Conservation (phyloP, 495 filamentous ascomycete genomes). For the Halenospora varia region DNA sequence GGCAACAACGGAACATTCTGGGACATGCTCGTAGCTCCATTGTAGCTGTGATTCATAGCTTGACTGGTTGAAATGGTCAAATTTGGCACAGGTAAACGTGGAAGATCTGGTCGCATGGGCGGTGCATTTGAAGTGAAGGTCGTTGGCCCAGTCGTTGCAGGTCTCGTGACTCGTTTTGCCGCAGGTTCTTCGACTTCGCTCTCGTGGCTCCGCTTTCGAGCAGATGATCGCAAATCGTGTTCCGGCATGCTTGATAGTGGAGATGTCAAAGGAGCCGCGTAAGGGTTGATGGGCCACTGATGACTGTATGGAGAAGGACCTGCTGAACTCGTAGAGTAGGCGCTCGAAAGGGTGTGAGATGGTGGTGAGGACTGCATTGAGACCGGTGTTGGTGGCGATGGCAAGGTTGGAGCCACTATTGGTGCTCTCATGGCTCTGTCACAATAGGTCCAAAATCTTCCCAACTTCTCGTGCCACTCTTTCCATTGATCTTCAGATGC, state of each 20-base stretch:
- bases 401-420: conserved; percentile 32
- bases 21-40: conserved; percentile 8
- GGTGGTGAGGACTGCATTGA: conserved; percentile 32
- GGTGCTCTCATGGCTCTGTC: conserved; percentile 48
- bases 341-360: conserved; percentile 22
- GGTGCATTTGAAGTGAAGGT: conserved; percentile 14
- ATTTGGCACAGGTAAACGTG: conserved; percentile 56
- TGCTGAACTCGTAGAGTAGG: conserved; percentile 18
- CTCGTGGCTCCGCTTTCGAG: conserved; percentile 71
- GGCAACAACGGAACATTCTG: conserved; percentile 39
- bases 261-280: conserved; percentile 34
- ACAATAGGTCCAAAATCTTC: conserved; percentile 76
- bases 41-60: conserved; percentile 26
- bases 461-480: conserved; percentile 76
- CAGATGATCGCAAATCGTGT: conserved; percentile 34
- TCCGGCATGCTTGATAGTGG: conserved; percentile 49
- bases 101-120: conserved; percentile 27
- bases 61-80: conserved; percentile 40
- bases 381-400: conserved; percentile 22
- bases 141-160: conserved; percentile 8
- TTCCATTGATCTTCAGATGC: conserved; percentile 81
- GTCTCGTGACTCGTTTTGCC: conserved; percentile 55
- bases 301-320: conserved; percentile 29
- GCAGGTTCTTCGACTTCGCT: conserved; percentile 55
- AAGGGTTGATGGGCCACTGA: conserved; percentile 9